Evolutionary conservation across 176 grass and related monocot genomes (phyloP), one percentile per base, ranked within the genome.

Genomic region (Rhipidocladum racemiflorum): DNA sequence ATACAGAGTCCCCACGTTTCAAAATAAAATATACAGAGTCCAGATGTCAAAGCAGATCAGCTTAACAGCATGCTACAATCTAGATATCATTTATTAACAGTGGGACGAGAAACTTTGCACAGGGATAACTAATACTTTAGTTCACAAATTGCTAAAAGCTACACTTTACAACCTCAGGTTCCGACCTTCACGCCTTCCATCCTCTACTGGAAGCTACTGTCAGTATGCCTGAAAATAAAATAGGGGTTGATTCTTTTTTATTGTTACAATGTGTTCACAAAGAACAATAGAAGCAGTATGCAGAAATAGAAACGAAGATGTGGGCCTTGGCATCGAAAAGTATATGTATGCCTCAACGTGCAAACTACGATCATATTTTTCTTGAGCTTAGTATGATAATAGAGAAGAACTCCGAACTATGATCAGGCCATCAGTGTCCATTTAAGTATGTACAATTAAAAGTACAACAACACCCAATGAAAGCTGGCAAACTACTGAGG

Each of bases 141-240:
- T 67, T 20, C 60, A 86, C 59, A 86, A 9, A n/a, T 36, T 75
- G 34, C 23, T 54, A 71, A 27, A 12, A 75, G 45, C 71, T 55
- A 84, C 32, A 53, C n/a, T 18, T 73, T 4, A 74, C 17, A 65
- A 77, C 36, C 29, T 72, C 72, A 85, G 15, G 78, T 32, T 59
- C 20, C 34, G 20, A 42, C 48, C 48, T 78, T 66, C 36, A 56
- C 15, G 21, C 39, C 73, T 77, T 72, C 35, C 48, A 65, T 72
- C 56, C 56, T 65, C 78, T 30, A 40, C 57, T 70, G 34, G 76
- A 75, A 75, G n/a, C 15, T 23, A 73, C 13, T 40, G n/a, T 63
- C 43, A 61, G 39, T 81, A 81, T 40, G 83, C 23, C 83, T 86
- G 78, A 77, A 89, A 89, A 77, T 49, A 1, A 67, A 43, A 65